Percentiles rank a stretch among this genome's conserved stretches.
Conservation (phyloP, 768 basidiomycete species). For the Pholiota conissans region DNA sequence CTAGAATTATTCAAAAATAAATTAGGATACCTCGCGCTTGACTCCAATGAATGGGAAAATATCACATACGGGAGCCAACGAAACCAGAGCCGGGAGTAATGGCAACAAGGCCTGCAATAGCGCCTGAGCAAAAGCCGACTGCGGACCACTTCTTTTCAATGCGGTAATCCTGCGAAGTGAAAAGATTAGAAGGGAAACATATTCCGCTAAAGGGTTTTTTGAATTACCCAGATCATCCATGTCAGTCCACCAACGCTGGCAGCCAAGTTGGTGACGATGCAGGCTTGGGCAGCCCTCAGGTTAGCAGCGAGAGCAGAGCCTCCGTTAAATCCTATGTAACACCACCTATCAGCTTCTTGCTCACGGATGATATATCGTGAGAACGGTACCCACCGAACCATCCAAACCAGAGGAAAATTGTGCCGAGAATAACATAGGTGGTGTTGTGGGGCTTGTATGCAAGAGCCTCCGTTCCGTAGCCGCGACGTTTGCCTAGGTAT, state of each 20-base stretch:
- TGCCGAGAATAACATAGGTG: constrained; percentile 89
- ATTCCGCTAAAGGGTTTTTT: not conserved
- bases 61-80: constrained; percentile 68
- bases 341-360: not conserved
- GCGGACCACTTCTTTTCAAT: constrained; percentile 93
- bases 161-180: constrained; percentile 68
- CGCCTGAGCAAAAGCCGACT: constrained; percentile 95
- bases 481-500: constrained; percentile 88
- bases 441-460: constrained; percentile 95
- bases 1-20: constrained; percentile 26
- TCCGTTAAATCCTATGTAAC: constrained; percentile 70
- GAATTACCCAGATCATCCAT: constrained; percentile 84
- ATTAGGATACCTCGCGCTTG: not conserved
- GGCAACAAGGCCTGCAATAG: constrained; percentile 87
- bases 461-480: constrained; percentile 90
- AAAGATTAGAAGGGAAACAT: not conserved
- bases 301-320: constrained; percentile 92
- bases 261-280: constrained; percentile 91
- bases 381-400: constrained; percentile 64
- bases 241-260: constrained; percentile 85
- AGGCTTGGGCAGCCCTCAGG: constrained; percentile 82
- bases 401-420: constrained; percentile 91
- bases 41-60: not conserved
- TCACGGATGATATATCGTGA: not conserved
- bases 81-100: constrained; percentile 85